phyloP scores from a whole-genome alignment of 805 yeast species.

The Candida silvicultrix region DNA sequence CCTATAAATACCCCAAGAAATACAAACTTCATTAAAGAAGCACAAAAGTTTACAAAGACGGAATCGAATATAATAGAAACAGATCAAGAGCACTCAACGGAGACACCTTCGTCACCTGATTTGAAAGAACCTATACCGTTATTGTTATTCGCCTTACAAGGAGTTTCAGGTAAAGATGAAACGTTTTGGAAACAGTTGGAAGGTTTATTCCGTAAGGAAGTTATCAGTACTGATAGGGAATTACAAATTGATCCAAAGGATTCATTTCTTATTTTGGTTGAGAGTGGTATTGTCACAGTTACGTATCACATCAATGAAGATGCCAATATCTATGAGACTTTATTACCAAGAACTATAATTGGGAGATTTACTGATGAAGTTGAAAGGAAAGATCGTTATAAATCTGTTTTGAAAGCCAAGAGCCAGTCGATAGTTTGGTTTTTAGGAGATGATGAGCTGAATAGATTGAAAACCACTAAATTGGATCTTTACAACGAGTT shows the following conservation, averaged over 20 bases:
- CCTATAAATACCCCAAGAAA: slow-evolving; percentile 34
- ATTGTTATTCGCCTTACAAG: slow-evolving; percentile 38
- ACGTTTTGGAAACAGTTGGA: slow-evolving; percentile 62
- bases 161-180: slow-evolving; percentile 34
- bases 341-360: slow-evolving; percentile 51
- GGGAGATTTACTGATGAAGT: slow-evolving; percentile 31
- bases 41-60: slow-evolving; percentile 25
- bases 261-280: slow-evolving; percentile 48
- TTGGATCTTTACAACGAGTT: slow-evolving; percentile 57
- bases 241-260: slow-evolving; percentile 29
- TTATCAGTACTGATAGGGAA: slow-evolving; percentile 46
- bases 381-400: slow-evolving; percentile 32
- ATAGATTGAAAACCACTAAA: slow-evolving; percentile 42
- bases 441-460: slow-evolving; percentile 40
- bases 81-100: background rate
- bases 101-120: slow-evolving; percentile 10
- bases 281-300: slow-evolving; percentile 45
- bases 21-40: slow-evolving; percentile 32
- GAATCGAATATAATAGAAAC: slow-evolving; percentile 15
- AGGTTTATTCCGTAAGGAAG: slow-evolving; percentile 46
- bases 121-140: slow-evolving; percentile 35
- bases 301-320: slow-evolving; percentile 38
- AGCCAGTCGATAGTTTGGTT: slow-evolving; percentile 66
- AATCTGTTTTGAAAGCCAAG: slow-evolving; percentile 47
- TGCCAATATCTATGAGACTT: slow-evolving; percentile 32